Base-by-base conservation (phyloP, 768 basidiomycete species). In the Lentinula sp. region DNA sequence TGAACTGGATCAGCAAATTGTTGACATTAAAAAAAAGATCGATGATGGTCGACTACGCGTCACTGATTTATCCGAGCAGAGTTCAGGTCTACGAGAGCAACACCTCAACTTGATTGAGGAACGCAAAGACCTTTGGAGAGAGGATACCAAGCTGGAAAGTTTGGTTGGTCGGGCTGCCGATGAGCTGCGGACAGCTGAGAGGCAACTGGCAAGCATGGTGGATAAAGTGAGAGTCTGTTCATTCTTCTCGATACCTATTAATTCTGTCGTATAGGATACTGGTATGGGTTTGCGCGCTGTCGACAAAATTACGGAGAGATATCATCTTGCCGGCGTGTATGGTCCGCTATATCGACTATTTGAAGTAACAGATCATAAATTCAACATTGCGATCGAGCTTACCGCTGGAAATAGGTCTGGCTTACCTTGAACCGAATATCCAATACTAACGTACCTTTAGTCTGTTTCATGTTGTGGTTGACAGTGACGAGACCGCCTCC, bases 391-490 rank as follows among this genome's bases (percentile, higher is more conserved):
- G 1, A 84, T 98, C 4, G 97, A 99, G 70, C 81, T 95, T 39
- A 98, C 96, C 0, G 97, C 95, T 0, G 95, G 96, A 0, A 98
- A 93, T 70, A 95, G 93, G 95, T 95, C 59, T 32, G 65, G 8
- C n/a, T 58, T 13, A 15, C 35, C 37, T 48, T 6, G 34, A 62
- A 40, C 56, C 63, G 45, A 15, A 8, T 52, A 18, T 5, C 16
- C 42, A 31, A 43, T 16, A 70, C 39, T 61, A 3, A 51, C 10
- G 18, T 13, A 3, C 6, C 42, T 32, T 3, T 71, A 95, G 96
- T 68, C 76, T 99, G 31, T 99, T 98, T 78, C 96, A 99, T 67
- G 89, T 98, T 43, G 96, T 98, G 1, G 96, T 98, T 62, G 96
- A 99, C 70, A 91, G 82, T n/a, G 97, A 98, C 69, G 89, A 88